A percentile compares a stretch with the other conserved stretches of the same genome.
Conservation (phyloP, 1,284 basidiomycete species). For the Rhodotorula glutinis region DNA sequence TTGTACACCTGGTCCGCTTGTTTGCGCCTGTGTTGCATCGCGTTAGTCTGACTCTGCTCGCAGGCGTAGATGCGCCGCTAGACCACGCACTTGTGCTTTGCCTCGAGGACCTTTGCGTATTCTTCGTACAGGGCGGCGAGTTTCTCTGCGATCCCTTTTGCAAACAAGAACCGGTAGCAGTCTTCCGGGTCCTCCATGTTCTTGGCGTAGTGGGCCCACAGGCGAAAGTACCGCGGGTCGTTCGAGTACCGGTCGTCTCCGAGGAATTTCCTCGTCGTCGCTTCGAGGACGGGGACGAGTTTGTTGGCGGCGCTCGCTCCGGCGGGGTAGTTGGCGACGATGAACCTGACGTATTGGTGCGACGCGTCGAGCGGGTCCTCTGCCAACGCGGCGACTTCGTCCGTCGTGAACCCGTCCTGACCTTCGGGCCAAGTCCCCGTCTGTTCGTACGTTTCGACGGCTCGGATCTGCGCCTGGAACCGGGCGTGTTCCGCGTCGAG, state of each 20-base stretch:
- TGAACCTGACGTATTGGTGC: slow-evolving; percentile 43
- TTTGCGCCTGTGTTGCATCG: slow-evolving; percentile 63
- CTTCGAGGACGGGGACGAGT: slow-evolving; percentile 70
- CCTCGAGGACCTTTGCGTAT: slow-evolving; percentile 72
- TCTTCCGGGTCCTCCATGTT: slow-evolving; percentile 57
- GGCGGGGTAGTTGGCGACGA: slow-evolving; percentile 38
- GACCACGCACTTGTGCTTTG: slow-evolving; percentile 68
- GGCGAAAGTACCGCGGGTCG: slow-evolving; percentile 81
- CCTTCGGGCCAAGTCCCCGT: slow-evolving; percentile 50
- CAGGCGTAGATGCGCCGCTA: no score
- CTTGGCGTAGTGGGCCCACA: slow-evolving; percentile 79
- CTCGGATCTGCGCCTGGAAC: slow-evolving; percentile 49
- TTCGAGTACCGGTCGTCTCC: slow-evolving; percentile 74
- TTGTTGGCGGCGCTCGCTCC: slow-evolving; percentile 59
- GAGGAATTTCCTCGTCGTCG: slow-evolving; percentile 72
- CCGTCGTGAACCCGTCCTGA: slow-evolving; percentile 56
- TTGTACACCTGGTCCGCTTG: slow-evolving; percentile 81
- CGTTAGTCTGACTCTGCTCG: no score
- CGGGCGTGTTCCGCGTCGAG: slow-evolving; percentile 50
- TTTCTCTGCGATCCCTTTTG: slow-evolving; percentile 71
- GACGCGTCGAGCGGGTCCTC: slow-evolving; percentile 53
- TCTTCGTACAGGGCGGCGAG: slow-evolving; percentile 81
- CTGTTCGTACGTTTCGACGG: slow-evolving; percentile 46
- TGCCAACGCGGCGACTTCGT: slow-evolving; percentile 43
- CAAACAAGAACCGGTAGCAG: slow-evolving; percentile 71